Evolutionary conservation across 345 rosid species (phyloP).

Genomic region (rapeseed (Brassica napus)): DNA sequence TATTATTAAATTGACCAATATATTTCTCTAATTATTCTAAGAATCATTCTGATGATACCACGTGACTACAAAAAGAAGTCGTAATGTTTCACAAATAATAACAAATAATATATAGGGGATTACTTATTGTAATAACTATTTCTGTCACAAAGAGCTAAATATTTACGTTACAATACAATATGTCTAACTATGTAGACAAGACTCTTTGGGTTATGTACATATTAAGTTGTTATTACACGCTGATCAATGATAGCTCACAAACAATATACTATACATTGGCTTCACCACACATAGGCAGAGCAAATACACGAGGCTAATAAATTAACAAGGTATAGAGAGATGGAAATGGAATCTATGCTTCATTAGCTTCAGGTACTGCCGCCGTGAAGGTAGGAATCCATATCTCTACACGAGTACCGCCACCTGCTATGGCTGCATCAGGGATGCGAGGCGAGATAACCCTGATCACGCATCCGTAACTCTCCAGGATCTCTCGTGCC

Average conservation of each 20-base stretch:
- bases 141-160: not conserved
- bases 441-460: constrained; percentile 72
- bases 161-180: constrained; percentile 24
- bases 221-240: constrained; percentile 20
- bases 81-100: no score
- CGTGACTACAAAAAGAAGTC: no score
- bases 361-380: constrained; percentile 42
- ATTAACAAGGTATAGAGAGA: not conserved
- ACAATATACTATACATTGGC: constrained; percentile 29
- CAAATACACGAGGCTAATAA: constrained; percentile 11
- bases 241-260: constrained; percentile 4
- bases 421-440: constrained; percentile 70
- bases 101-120: no score
- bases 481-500: constrained; percentile 89
- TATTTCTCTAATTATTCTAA: no score
- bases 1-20: no score
- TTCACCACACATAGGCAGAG: constrained; percentile 21
- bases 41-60: no score
- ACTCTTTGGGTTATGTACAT: constrained; percentile 33
- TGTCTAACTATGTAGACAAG: constrained; percentile 12
- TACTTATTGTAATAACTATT: not conserved
- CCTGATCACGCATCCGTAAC: constrained; percentile 80
- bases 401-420: constrained; percentile 83
- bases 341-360: not conserved
- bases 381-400: constrained; percentile 74